These are phyloP conservation scores for Sicyos baderoa DNA, from an alignment of 306 rosid genomes.

Conservation along the genomic window DNA sequence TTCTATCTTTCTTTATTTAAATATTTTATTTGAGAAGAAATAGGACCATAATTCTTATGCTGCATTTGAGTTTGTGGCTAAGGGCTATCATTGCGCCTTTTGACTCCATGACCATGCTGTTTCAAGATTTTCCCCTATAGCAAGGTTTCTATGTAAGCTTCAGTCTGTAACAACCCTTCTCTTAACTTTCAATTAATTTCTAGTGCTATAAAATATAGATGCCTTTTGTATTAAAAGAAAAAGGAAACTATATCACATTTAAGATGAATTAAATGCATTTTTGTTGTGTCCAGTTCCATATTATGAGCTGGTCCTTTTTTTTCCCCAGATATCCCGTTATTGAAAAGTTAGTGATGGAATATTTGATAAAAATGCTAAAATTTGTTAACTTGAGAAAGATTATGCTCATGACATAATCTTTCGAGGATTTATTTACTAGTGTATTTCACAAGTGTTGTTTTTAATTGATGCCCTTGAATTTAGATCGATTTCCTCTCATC, in stretches of 20 bases:
- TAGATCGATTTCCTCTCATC: conserved; percentile 11
- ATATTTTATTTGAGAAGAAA: not conserved
- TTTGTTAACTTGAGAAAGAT: not conserved
- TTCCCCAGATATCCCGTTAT: not conserved
- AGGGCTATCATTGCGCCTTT: not conserved
- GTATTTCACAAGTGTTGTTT: not conserved
- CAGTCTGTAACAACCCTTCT: not conserved
- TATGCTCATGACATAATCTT: conserved; percentile 2
- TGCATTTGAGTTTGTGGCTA: not conserved
- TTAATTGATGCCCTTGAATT: not conserved
- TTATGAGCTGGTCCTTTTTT: not conserved
- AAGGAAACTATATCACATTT: not conserved
- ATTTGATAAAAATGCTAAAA: not conserved
- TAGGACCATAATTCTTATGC: not conserved
- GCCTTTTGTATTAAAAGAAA: not conserved
- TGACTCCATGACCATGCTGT: not conserved
- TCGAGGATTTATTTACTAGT: not conserved
- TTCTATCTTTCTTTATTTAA: not conserved
- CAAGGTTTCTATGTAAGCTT: not conserved
- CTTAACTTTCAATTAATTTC: not conserved
- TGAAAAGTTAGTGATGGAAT: not conserved
- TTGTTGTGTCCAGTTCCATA: conserved; percentile 2
- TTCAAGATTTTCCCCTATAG: not conserved
- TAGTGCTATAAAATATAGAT: not conserved
- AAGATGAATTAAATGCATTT: not conserved